Base-by-base conservation (phyloP, 2,329 filamentous ascomycete genomes). In the Fusarium multiceps region DNA sequence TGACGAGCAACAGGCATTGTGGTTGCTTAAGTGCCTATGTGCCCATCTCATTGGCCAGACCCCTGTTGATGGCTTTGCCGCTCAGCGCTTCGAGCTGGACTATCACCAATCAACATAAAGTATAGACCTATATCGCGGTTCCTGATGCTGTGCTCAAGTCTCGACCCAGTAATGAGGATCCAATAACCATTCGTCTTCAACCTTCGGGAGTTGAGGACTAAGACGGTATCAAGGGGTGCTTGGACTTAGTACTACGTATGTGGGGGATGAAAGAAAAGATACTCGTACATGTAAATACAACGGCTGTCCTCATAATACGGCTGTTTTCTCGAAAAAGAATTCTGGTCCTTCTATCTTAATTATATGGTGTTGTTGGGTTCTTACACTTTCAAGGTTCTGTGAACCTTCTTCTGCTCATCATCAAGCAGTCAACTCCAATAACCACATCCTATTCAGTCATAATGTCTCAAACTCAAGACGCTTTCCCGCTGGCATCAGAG, bases 401-500 rank as follows among this genome's bases (percentile, higher is more conserved):
- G 72, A 75, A 61, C 56, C 66, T 30, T 55, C 42, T 43, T 57
- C 45, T 53, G 45, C 21, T 40, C n/a, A 28, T 55, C 45, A 20
- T 50, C 37, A 53, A 59, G 34, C 42, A 56, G 43, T 27, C 55
- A 59, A 59, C 45, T 43, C 23, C 42, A 41, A 45, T 34, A 55
- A 28, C 40, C 50, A 16, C 34, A 30, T 30, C 49, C 21, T 46
- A 54, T 50, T 62, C 55, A 45, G 53, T 45, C 63, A 75, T 54
- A 66, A 85, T 86, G 82, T 76, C 82, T 43, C 73, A 82, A 55
- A 81, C 81, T 32, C 75, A 74, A 8, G 69, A 76, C 32, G 58
- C 74, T 27, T 85, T 84, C 63, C 83, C 83, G 6, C 78, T 85
- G 60, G 79, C 82, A 25, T 83, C 81, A 4, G 80, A 83, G 54